Conservation (phyloP, 306 rosid species). For the Rosa chinensis region DNA sequence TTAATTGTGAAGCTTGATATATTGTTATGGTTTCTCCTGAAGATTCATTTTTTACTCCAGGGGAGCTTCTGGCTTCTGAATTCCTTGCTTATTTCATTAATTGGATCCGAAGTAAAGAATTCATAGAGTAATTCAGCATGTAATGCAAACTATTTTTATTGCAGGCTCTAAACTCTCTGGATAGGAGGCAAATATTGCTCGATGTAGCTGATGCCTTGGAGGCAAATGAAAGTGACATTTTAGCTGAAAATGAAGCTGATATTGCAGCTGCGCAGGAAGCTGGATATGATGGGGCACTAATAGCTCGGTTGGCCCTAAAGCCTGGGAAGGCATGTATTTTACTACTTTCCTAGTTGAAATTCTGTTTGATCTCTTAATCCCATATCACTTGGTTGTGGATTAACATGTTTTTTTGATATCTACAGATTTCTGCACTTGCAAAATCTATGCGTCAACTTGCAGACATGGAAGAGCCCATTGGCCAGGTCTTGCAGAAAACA, state of each 20-base stretch:
- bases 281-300: constrained; percentile 66
- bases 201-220: constrained; percentile 71
- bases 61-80: neutral
- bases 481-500: constrained; percentile 62
- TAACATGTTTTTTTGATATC: constrained; percentile 7
- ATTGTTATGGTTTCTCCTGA: constrained; percentile 19
- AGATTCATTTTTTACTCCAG: neutral
- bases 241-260: constrained; percentile 64
- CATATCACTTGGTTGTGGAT: neutral
- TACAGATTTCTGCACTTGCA: constrained; percentile 67
- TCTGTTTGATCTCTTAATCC: neutral
- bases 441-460: constrained; percentile 75
- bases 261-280: constrained; percentile 58
- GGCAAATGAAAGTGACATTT: constrained; percentile 53
- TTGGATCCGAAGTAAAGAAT: neutral
- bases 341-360: neutral
- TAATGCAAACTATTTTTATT: constrained; percentile 18
- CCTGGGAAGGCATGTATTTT: constrained; percentile 66
- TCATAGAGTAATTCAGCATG: neutral
- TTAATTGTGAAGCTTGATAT: neutral
- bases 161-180: constrained; percentile 55
- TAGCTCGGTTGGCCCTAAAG: constrained; percentile 74
- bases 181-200: constrained; percentile 67
- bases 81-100: neutral
- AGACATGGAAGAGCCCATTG: constrained; percentile 83